Evolutionary conservation across 1,284 basidiomycete genomes (phyloP).

Genomic region (Fomitopsis palustris): DNA sequence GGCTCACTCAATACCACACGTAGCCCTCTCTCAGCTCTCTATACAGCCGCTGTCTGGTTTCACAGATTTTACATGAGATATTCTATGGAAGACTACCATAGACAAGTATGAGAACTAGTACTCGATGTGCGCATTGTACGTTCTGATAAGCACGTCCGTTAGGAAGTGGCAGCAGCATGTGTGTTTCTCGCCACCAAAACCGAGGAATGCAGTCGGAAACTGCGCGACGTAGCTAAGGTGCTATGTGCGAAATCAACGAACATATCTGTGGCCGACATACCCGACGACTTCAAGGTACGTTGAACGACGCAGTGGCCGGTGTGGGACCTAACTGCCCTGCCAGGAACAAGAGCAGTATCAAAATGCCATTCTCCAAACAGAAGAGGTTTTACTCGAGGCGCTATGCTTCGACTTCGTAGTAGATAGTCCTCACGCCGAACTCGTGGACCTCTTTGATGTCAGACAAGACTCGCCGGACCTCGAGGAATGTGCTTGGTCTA

Average conservation of each 20-base stretch:
- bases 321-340: constrained; percentile 1
- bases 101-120: constrained; percentile 49
- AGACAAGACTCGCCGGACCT: constrained; percentile 43
- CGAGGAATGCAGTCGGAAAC: constrained; percentile 83
- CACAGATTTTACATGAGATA: constrained; percentile 95
- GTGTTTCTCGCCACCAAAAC: constrained; percentile 92
- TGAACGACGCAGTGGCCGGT: not conserved
- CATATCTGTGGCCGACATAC: constrained; percentile 51
- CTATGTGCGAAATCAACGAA: constrained; percentile 68
- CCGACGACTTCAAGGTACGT: constrained; percentile 58
- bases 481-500: constrained; percentile 76
- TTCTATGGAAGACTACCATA: constrained; percentile 80
- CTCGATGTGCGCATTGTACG: not conserved
- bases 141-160: constrained; percentile 6
- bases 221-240: constrained; percentile 80
- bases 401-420: constrained; percentile 91
- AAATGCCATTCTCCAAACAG: constrained; percentile 69
- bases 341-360: constrained; percentile 78
- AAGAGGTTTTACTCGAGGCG: constrained; percentile 83
- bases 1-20: constrained; percentile 11
- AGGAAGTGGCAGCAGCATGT: constrained; percentile 88
- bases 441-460: constrained; percentile 64
- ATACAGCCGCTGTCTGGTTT: constrained; percentile 85
- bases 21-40: constrained; percentile 76
- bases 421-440: constrained; percentile 75